phyloP scores from a whole-genome alignment of 305 asterid species.

The Solanum hybrid region DNA sequence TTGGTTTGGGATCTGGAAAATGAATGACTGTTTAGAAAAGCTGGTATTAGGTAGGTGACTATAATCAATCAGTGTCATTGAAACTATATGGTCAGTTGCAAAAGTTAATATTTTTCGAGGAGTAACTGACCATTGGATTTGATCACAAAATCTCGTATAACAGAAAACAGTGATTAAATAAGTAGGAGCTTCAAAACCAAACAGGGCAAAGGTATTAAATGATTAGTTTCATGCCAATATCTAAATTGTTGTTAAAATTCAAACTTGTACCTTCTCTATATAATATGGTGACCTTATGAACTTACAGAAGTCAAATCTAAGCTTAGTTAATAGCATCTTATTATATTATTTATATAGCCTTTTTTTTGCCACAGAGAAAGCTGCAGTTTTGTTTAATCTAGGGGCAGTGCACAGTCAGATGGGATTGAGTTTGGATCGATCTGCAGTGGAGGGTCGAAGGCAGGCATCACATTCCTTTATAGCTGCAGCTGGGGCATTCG shows the following conservation, averaged over 20 bases:
- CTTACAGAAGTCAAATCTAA: not conserved
- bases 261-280: not conserved
- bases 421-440: constrained; percentile 81
- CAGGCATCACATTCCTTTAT: constrained; percentile 93
- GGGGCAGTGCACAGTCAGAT: constrained; percentile 97
- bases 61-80: not conserved
- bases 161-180: not conserved
- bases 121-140: not conserved
- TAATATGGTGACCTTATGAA: not conserved
- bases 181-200: not conserved
- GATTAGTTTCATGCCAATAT: not conserved
- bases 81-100: not conserved
- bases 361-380: constrained; percentile 53
- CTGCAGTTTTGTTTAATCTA: constrained; percentile 88
- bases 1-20: not conserved
- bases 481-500: constrained; percentile 94
- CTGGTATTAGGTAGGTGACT: not conserved
- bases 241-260: not conserved
- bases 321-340: too few species aligned
- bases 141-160: not conserved
- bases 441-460: constrained; percentile 85
- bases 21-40: not conserved
- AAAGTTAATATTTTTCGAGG: not conserved
- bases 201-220: not conserved
- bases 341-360: not conserved